Evolutionary conservation across 1,284 basidiomycete species (phyloP).

Genomic region (Sanghuangporus baumii): DNA sequence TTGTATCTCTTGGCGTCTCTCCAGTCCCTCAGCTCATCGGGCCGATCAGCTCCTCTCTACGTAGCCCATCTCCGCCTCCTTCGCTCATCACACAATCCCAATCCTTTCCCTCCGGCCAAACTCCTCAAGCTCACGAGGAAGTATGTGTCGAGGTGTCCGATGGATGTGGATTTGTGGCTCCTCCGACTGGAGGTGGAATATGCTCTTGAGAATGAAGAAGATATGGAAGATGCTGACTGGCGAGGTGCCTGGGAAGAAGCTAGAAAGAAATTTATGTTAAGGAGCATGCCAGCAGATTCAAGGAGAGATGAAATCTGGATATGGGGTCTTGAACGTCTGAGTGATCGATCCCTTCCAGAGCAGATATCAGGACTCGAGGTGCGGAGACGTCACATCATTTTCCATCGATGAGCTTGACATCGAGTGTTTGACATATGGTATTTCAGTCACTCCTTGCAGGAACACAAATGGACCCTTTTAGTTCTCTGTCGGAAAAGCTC

Average conservation of each 20-base stretch:
- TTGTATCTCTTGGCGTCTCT: slow-evolving; percentile 50
- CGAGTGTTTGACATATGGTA: background rate
- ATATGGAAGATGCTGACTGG: slow-evolving; percentile 22
- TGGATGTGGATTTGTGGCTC: slow-evolving; percentile 44
- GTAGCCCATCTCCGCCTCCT: slow-evolving; percentile 45
- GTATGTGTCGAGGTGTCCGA: slow-evolving; percentile 35
- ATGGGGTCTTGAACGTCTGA: slow-evolving; percentile 38
- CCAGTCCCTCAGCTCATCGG: slow-evolving; percentile 33
- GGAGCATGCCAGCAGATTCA: slow-evolving; percentile 25
- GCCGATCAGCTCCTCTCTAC: slow-evolving; percentile 35
- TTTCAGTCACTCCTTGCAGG: slow-evolving; percentile 13
- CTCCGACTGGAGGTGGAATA: slow-evolving; percentile 44
- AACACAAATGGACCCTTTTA: slow-evolving; percentile 9
- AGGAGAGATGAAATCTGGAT: slow-evolving; percentile 39
- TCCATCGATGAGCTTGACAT: background rate
- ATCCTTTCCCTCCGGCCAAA: slow-evolving; percentile 31
- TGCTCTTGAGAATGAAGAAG: slow-evolving; percentile 21
- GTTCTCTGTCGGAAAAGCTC: slow-evolving; percentile 16
- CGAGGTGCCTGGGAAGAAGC: slow-evolving; percentile 38
- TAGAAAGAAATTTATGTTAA: slow-evolving; percentile 23
- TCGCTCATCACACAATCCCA: slow-evolving; percentile 21
- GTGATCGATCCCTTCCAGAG: background rate
- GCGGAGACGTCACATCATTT: too few relatives aligned
- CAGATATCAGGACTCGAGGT: slow-evolving; percentile 5
- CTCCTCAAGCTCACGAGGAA: slow-evolving; percentile 37